Evolutionary conservation across 202 grass and related monocot species (phyloP).

Genomic region (Elaeis oleifera): DNA sequence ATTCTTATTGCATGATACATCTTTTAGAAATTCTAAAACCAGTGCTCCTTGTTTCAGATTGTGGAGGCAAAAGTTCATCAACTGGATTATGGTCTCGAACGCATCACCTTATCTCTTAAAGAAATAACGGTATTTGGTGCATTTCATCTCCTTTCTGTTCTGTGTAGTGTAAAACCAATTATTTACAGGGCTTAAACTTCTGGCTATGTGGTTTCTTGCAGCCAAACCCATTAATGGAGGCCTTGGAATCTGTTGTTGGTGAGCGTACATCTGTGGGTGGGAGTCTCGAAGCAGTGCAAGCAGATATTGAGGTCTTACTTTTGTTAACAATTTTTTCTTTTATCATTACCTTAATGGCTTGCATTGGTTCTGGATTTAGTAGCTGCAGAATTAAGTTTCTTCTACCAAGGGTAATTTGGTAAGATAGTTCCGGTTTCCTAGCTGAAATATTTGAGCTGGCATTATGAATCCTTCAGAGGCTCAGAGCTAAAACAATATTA

Average conservation of each 20-base stretch:
- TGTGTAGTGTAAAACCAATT: not conserved
- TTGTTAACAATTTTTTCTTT: not conserved
- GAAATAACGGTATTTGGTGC: constrained; percentile 45
- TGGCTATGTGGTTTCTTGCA: constrained; percentile 20
- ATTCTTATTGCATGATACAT: not conserved
- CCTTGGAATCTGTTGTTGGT: constrained; percentile 66
- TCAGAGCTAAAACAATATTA: no score
- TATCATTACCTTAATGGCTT: no score
- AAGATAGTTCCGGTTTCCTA: no score
- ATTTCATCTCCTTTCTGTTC: not conserved
- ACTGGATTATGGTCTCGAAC: constrained; percentile 62
- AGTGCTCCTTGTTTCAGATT: constrained; percentile 34
- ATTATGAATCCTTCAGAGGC: no score
- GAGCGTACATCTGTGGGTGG: constrained; percentile 54
- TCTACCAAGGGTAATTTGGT: no score
- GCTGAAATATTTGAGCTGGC: no score
- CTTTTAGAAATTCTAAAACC: constrained; percentile 3
- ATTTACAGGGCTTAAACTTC: no score
- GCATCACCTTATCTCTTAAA: constrained; percentile 85
- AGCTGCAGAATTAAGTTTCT: no score
- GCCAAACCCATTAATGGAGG: constrained; percentile 42
- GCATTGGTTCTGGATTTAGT: no score
- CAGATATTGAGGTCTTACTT: constrained; percentile 59
- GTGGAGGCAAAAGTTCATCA: constrained; percentile 88
- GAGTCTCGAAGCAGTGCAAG: constrained; percentile 55